Evolutionary conservation across 2,329 filamentous ascomycete genomes (phyloP).

Genomic region (Penicillium olsonii): DNA sequence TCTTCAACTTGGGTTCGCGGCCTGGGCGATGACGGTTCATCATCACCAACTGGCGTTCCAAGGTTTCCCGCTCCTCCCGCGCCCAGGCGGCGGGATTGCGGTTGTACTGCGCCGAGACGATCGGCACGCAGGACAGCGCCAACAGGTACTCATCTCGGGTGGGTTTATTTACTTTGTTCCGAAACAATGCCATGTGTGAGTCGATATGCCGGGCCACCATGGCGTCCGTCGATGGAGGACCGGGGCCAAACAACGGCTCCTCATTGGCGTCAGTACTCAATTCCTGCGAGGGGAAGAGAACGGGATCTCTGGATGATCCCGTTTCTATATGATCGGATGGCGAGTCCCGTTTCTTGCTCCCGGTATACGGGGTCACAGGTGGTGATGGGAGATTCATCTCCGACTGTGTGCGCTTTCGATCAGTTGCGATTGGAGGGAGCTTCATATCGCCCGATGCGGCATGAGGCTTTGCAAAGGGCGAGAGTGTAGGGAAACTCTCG

Average conservation of each 20-base stretch:
- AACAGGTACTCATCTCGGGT: slow-evolving; percentile 47
- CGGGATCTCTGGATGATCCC: slow-evolving; percentile 38
- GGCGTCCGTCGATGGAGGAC: slow-evolving; percentile 37
- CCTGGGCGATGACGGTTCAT: slow-evolving; percentile 42
- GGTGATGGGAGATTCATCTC: slow-evolving; percentile 49
- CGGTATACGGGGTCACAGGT: slow-evolving; percentile 47
- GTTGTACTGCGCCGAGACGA: slow-evolving; percentile 46
- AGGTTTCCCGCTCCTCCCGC: slow-evolving; percentile 43
- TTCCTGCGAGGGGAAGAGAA: slow-evolving; percentile 46
- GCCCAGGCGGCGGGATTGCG: slow-evolving; percentile 47
- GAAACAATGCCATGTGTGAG: slow-evolving; percentile 44
- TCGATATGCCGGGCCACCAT: slow-evolving; percentile 46
- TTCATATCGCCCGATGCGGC: slow-evolving; percentile 35
- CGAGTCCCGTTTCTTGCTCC: slow-evolving; percentile 41
- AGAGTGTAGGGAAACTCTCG: slow-evolving; percentile 46
- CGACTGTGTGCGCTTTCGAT: slow-evolving; percentile 44
- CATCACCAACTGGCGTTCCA: slow-evolving; percentile 44
- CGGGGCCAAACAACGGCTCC: slow-evolving; percentile 44
- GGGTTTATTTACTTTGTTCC: slow-evolving; percentile 44
- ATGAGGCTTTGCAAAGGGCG: slow-evolving; percentile 30
- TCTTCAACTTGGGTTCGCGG: slow-evolving; percentile 39
- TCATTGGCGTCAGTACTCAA: slow-evolving; percentile 35
- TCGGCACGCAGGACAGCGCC: slow-evolving; percentile 46
- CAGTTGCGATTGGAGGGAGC: slow-evolving; percentile 44
- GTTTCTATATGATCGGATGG: slow-evolving; percentile 36